Evolutionary conservation across 2,329 filamentous ascomycete genomes (phyloP), one percentile per base, ranked within the genome.

Genomic region (Sporothrix luriei): DNA sequence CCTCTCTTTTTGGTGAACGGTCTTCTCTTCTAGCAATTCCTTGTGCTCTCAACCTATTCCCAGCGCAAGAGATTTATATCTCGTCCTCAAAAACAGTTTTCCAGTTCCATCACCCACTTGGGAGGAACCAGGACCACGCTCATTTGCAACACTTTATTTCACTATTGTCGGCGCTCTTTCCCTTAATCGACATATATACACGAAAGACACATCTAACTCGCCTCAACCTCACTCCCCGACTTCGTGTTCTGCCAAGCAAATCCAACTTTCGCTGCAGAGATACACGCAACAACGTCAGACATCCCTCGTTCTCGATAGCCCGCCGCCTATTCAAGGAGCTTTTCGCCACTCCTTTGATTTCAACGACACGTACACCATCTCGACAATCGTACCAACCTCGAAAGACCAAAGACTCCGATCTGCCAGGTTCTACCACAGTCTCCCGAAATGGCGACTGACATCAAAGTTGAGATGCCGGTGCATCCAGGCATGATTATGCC

Each of bases 391-490:
- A 21, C 10, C 6, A 33, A 46, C 57, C 10, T 43, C 55, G 55
- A 61, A 46, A 24, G 11, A 61, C 33, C 21, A 13, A 24, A 19
- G 14, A 19, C 13, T 4, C 11, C 14, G 11, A 16, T 43, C 14
- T 16, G 14, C 40, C 52, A 57, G n/a, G 19, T 29, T 19, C 55
- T 21, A n/a, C 10, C 43, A 69, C 68, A 66, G 59, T 68, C 73
- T 67, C 73, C 73, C 71, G 74, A 74, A 74, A 81, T 81, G 79
- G 78, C 80, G 66, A 78, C 77, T 55, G 76, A 77, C 38, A 75
- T 80, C 46, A 73, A 77, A 62, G 70, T 76, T 52, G 76, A 78
- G 26, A 74, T 77, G 71, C 78, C 78, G 52, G 74, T 77, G 29
- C 72, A 73, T 38, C 64, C 70, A 72, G 77, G 64, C 43, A 70